phyloP scores from a whole-genome alignment of 805 yeast genomes.

The Kregervanrija pseudodelftensis region DNA sequence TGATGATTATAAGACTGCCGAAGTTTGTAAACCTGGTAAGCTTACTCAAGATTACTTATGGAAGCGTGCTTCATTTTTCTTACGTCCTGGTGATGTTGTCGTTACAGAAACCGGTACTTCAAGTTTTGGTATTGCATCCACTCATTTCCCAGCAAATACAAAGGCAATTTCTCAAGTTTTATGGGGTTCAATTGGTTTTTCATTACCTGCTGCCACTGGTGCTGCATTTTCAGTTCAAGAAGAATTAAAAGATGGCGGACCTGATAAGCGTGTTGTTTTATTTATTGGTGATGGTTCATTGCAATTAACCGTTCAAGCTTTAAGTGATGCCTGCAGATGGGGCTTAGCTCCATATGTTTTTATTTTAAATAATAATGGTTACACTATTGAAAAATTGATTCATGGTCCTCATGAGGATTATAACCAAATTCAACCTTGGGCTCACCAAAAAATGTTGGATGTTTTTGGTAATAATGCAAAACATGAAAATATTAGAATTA shows the following conservation, averaged over 20 bases:
- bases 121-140: conserved; percentile 62
- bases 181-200: conserved; percentile 72
- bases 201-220: conserved; percentile 63
- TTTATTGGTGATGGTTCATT: conserved; percentile 74
- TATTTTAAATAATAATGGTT: conserved; percentile 65
- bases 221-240: conserved; percentile 65
- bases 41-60: conserved; percentile 64
- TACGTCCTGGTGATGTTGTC: conserved; percentile 58
- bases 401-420: conserved; percentile 62
- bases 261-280: conserved; percentile 50
- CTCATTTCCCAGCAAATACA: conserved; percentile 55
- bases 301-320: conserved; percentile 69
- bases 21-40: conserved; percentile 36
- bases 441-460: conserved; percentile 49
- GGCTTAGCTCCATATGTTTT: conserved; percentile 60
- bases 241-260: conserved; percentile 42
- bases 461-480: conserved; percentile 50
- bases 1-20: conserved; percentile 31
- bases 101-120: conserved; percentile 73
- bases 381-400: conserved; percentile 68
- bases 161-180: conserved; percentile 67
- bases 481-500: conserved; percentile 48
- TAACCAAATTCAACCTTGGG: conserved; percentile 65
- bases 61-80: conserved; percentile 57
- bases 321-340: conserved; percentile 64